Evolutionary conservation across 2,329 filamentous ascomycete species (phyloP), one percentile per base, ranked within the genome.

Genomic region (Lecanicillium sp.): DNA sequence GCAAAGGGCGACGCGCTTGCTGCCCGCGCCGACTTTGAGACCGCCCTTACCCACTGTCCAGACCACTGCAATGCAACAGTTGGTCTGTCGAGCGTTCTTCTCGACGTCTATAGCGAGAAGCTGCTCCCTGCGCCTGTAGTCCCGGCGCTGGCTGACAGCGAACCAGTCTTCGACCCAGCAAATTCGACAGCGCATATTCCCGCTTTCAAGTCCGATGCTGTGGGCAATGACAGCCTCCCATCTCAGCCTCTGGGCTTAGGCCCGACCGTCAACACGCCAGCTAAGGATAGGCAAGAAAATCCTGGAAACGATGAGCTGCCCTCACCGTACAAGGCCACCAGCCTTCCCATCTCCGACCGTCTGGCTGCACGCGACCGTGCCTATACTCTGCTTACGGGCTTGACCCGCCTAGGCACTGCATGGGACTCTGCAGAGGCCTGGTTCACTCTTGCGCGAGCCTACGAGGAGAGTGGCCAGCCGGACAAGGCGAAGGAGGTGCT

Each of bases 351-450:
- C 13, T 70, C 87, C 25, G 88, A 92, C 57, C 79, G 88, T 10
- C 76, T 97, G n/a, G 86, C 89, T 4, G 86, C 89, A 13, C 79
- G 90, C 15, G 92, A 97, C 56, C 77, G 92, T 36, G 92, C 92
- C 0, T 92, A 88, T 54, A 84, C 81, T 11, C 71, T 98, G 13
- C 69, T 98, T 3, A 84, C 84, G 0, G 77, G 79, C 0, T 66
- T 97, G 38, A 97, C 89, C 3, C 94, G 88, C 57, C 74, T 89
- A 8, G 90, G 90, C 8, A 72, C 70, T 11, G 86, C 87, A 0
- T 98, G 92, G 92, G 90, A 96, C 60, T 77, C 83, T 57, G 81
- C 86, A 1, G 92, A 97, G 56, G 92, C 90, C 5, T 98, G 92
- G 92, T 90, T 87, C 54, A 77, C 84, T 4, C 73, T 98, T 25